A percentile compares a stretch with the other conserved stretches of the same genome.
Conservation (phyloP, 495 filamentous ascomycete species). For the Trichoderma orchidacearum region DNA sequence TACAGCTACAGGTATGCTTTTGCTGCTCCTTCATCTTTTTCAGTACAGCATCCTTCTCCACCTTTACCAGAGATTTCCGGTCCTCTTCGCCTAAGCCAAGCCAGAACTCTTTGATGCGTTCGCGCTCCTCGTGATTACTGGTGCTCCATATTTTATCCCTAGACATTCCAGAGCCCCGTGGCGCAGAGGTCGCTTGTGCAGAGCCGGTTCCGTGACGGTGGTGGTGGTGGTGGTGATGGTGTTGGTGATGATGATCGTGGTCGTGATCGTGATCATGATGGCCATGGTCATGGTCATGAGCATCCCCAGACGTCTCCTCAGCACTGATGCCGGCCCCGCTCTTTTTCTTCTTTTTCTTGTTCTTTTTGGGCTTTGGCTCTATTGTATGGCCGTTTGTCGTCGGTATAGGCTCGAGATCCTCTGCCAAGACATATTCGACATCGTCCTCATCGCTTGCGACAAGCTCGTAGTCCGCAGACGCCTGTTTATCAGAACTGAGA, state of each 20-base stretch:
- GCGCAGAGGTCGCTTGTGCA: conserved; percentile 12
- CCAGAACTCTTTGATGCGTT: conserved; percentile 98
- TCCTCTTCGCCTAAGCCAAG: conserved; percentile 91
- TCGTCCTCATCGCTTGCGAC: conserved; percentile 7
- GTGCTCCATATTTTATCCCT: conserved; percentile 97
- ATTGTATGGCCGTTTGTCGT: conserved; percentile 1
- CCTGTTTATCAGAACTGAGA: neutral
- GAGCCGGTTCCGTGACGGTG: conserved; percentile 7
- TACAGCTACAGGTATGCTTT: conserved; percentile 97
- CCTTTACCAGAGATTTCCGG: conserved; percentile 83
- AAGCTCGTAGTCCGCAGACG: conserved; percentile 12
- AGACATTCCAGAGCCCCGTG: conserved; percentile 30
- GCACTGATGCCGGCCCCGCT: conserved; percentile 14
- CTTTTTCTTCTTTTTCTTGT: conserved; percentile 55
- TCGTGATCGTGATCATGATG: conserved; percentile 5
- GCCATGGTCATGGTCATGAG: too few species aligned
- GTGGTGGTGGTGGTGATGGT: conserved; percentile 9
- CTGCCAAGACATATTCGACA: conserved; percentile 8
- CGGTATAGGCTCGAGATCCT: conserved; percentile 1
- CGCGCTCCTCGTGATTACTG: conserved; percentile 79
- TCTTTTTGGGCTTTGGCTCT: conserved; percentile 25
- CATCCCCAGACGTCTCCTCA: conserved; percentile 2
- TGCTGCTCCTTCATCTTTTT: conserved; percentile 99
- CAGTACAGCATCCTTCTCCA: conserved; percentile 95
- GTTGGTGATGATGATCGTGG: conserved; percentile 11